These are phyloP conservation scores for Cunninghamia lanceolata DNA, from an alignment of 75 land plant species.

Conservation along the genomic window DNA sequence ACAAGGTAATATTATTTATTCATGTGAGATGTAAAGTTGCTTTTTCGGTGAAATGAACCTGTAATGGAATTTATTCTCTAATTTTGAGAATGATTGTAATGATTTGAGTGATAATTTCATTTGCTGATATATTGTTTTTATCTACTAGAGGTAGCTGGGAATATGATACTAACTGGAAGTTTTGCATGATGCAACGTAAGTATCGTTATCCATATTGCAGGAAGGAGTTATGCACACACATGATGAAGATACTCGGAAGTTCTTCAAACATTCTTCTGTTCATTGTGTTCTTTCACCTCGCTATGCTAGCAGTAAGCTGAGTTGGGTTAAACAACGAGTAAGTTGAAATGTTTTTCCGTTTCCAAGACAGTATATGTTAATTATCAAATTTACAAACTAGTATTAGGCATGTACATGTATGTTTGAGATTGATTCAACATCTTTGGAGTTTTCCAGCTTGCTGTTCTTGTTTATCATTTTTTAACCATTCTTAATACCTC, in stretches of 20 bases:
- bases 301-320: slow-evolving; percentile 75
- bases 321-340: slow-evolving; percentile 77
- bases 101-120: background rate
- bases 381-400: background rate
- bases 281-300: slow-evolving; percentile 80
- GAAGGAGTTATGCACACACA: slow-evolving; percentile 81
- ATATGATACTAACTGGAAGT: too few relatives aligned
- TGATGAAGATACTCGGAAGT: slow-evolving; percentile 83
- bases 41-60: too few relatives aligned
- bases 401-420: background rate
- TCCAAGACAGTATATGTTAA: background rate
- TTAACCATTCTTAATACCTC: background rate
- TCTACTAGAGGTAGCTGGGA: background rate
- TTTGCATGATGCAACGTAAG: background rate
- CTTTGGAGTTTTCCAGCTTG: background rate
- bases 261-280: slow-evolving; percentile 81
- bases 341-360: background rate
- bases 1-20: too few relatives aligned
- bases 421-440: background rate
- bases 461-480: background rate
- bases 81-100: background rate
- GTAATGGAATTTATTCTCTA: too few relatives aligned
- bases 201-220: slow-evolving; percentile 27
- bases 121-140: background rate
- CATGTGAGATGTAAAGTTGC: too few relatives aligned